Base-by-base conservation (phyloP, 2,329 filamentous ascomycete genomes). In the Botrytis byssoidea region DNA sequence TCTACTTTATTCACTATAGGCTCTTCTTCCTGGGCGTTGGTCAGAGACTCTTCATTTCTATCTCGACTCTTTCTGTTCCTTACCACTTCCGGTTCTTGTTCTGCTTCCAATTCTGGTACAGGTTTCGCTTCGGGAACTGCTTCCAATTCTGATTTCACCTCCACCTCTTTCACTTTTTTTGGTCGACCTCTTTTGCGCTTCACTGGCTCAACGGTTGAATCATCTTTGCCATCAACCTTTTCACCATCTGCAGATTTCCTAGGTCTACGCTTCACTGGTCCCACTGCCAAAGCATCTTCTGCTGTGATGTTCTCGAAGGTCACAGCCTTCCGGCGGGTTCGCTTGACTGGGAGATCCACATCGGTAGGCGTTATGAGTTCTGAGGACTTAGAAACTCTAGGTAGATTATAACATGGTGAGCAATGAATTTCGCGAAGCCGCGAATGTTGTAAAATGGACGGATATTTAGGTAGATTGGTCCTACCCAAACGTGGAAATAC, bases 381-480 rank as follows among this genome's bases (percentile, higher is more conserved):
- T 32, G 66, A 32, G 5, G 66, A 57, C 32, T 37, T 40, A 12
- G 48, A 40, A 14, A 5, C 55, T 25, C 9, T 10, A 32, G 66
- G 66, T 42, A 68, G 3, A 68, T 42, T 42, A 29, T 37, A 51
- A 55, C 29, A 44, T 10, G 61, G 44, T 8, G 61, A 40, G 37
- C n/a, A 66, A 61, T 70, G 67, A 35, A 72, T 20, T 35, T 25
- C 44, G 32, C 35, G 60, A 55, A 51, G 55, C 8, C 35, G 48
- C 14, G 29, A 48, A 51, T 42, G 70, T 32, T 66, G 40, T 51
- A 57, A 46, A 32, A 35, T 46, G 16, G 51, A 40, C 37, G 46
- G 46, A 57, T 22, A 55, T 63, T 46, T 46, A 51, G 70, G 67
- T 57, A 75, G 73, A 51, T 72, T 67, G 59, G 73, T 64, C 76